These are phyloP conservation scores for Globisporangium carolinianum DNA, from an alignment of 352 stramenopile genomes.

Conservation along the genomic window DNA sequence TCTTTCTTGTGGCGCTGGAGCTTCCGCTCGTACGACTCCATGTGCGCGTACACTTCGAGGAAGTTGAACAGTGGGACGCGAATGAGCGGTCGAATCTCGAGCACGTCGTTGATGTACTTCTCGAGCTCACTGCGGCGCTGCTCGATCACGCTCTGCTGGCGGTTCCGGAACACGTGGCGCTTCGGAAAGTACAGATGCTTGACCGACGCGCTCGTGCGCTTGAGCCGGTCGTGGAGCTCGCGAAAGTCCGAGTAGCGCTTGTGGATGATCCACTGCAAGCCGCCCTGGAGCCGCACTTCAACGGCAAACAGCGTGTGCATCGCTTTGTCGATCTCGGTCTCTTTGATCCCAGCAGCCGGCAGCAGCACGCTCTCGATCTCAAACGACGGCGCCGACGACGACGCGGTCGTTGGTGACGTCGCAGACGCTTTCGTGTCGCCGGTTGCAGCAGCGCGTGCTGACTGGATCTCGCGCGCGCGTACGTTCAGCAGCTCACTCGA, in stretches of 20 bases:
- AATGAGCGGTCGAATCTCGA: slow-evolving; percentile 75
- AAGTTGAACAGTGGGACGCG: slow-evolving; percentile 86
- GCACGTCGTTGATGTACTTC: slow-evolving; percentile 85
- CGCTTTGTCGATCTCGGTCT: slow-evolving; percentile 77
- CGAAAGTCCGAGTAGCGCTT: slow-evolving; percentile 88
- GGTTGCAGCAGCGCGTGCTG: slow-evolving; percentile 29
- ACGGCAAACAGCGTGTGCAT: slow-evolving; percentile 78
- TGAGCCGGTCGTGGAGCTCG: slow-evolving; percentile 79
- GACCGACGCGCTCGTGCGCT: slow-evolving; percentile 65
- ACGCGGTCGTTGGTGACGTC: slow-evolving; percentile 26
- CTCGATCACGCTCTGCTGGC: slow-evolving; percentile 80
- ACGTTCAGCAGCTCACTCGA: slow-evolving; percentile 62
- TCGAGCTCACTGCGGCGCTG: slow-evolving; percentile 78
- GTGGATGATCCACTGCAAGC: slow-evolving; percentile 84
- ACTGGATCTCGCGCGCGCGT: slow-evolving; percentile 39
- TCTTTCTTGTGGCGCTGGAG: slow-evolving; percentile 83
- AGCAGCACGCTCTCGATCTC: slow-evolving; percentile 82
- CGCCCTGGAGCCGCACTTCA: slow-evolving; percentile 69
- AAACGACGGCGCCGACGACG: slow-evolving; percentile 47
- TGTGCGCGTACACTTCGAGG: slow-evolving; percentile 80
- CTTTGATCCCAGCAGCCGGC: slow-evolving; percentile 55
- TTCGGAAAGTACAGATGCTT: slow-evolving; percentile 85
- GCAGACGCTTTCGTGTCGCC: slow-evolving; percentile 16
- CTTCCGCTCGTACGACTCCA: slow-evolving; percentile 85
- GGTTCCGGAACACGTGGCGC: slow-evolving; percentile 81